Evolutionary conservation across 176 grass and related monocot species (phyloP), one percentile per base, ranked within the genome.

Genomic region (Secale cereale): DNA sequence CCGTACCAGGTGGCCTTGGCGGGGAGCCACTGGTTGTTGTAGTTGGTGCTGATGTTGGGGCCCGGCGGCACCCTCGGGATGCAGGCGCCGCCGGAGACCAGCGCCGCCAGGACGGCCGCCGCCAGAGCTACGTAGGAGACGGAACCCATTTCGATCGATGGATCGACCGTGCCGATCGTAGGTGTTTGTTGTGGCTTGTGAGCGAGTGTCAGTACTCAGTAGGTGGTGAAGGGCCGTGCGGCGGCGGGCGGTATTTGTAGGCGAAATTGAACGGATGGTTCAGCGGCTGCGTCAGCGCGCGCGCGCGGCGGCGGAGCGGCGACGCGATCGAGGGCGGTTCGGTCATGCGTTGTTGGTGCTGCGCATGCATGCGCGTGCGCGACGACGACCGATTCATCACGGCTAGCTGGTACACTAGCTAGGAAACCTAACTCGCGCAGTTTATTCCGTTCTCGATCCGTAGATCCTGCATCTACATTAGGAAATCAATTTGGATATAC

Each of bases 1-100:
- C 95, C 95, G 48, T 98, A 95, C 95, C 91, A 98, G 61, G 95
- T 98, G 65, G 85, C 95, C 45, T 65, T 92, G 31, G 81, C 91
- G 2, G 70, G 0, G 46, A 48, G 46, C 95, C 92, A 98, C 5
- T 5, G 32, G 67, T 5, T 30, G 27, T 62, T 10, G 66, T 77
- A 77, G 13, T 4, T 15, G 31, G 75, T 28, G 27, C 92, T 89
- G 74, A 82, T 54, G 56, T 89, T 97, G 63, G 83, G 81, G 46
- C 86, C 89, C 30, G 89, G 90, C 3, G 72, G 83, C 61, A 88
- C 80, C 16, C 32, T 68, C 10, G 40, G n/a, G 8, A 12, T 17
- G 66, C 88, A 87, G 27, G 84, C 77, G 14, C 43, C 84, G 84
- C 74, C 65, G 80, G 59, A 4, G 66, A 74, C 22, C 20, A 90